Percentiles rank a stretch among this genome's conserved stretches.
Conservation (phyloP, 2,329 filamentous ascomycete species). For the Hypoxylon sp. region DNA sequence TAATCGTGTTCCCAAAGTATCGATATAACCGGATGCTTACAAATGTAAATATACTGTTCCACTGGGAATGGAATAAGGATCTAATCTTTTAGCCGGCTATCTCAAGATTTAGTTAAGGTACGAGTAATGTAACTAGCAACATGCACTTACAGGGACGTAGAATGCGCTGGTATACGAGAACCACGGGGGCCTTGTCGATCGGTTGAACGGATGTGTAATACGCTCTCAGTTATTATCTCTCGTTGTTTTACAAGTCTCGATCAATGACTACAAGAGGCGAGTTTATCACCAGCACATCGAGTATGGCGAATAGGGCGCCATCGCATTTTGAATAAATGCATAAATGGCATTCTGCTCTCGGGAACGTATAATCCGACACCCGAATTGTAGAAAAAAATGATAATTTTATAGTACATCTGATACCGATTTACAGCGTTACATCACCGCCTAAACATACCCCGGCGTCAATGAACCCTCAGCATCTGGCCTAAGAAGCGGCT, state of each 20-base stretch:
- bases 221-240: not conserved
- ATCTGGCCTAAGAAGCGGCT: slow-evolving; percentile 28
- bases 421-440: slow-evolving; percentile 23
- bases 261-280: slow-evolving; percentile 2
- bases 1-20: not conserved
- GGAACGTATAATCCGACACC: slow-evolving; percentile 26
- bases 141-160: not conserved
- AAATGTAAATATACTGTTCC: not conserved
- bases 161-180: not conserved
- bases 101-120: not conserved
- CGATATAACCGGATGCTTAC: not conserved
- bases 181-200: slow-evolving; percentile 2
- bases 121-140: not conserved
- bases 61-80: not conserved
- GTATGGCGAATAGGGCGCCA: not conserved
- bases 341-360: slow-evolving; percentile 20
- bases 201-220: slow-evolving; percentile 25
- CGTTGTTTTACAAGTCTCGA: not conserved
- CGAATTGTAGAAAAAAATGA: slow-evolving; percentile 19
- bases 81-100: not conserved
- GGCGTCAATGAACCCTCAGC: not conserved
- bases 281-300: not conserved
- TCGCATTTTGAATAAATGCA: slow-evolving; percentile 13
- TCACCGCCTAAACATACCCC: slow-evolving; percentile 4
- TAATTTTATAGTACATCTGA: slow-evolving; percentile 16